Evolutionary conservation across 257 asterid genomes (phyloP), one percentile per base, ranked within the genome.

Genomic region (Gardenia jasminoides): DNA sequence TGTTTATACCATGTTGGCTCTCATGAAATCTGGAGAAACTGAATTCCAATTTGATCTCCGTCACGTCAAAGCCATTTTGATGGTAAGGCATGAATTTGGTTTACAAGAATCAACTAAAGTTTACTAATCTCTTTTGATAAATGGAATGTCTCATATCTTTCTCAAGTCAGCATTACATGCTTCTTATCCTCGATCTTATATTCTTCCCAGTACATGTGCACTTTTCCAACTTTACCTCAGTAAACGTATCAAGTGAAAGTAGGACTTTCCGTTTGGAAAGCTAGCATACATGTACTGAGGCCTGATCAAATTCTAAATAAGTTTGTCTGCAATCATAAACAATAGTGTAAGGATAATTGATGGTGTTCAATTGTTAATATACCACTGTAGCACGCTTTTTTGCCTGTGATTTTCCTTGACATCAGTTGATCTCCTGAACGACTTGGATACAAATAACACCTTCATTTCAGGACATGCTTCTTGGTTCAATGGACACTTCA

Each of bases 401-500:
- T 10, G 20, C 24, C 22, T 3, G 13, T 61, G 67, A 10, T 13
- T 65, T 2, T 65, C 3, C 70, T 31, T 16, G 2, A 4, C n/a
- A 66, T 31, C 15, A 16, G 5, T 19, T 9, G 31, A 12, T 31
- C 24, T 31, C 47, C 11, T 17, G n/a, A 16, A 67, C 6, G 10
- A 67, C 19, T 2, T 0, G 1, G 10, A 11, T 10, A 20, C 1
- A 10, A 24, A 39, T n/a, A 68, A 0, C 17, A 15, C 17, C 52
- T 50, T 10, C 41, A 74, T 26, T n/a, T 5, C 84, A 90, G 93
- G 92, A 90, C 70, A 80, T 90, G 90, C 86, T 88, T 31, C 81
- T 71, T 26, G 91, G 84, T 1, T 83, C 93, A 66, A 83, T 85
- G 87, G 93, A 87, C 61, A 87, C 92, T 30, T 77, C 92, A 47